These are phyloP conservation scores for Acrocalymma vagum DNA, from an alignment of 2,329 filamentous ascomycete species.

Conservation along the genomic window DNA sequence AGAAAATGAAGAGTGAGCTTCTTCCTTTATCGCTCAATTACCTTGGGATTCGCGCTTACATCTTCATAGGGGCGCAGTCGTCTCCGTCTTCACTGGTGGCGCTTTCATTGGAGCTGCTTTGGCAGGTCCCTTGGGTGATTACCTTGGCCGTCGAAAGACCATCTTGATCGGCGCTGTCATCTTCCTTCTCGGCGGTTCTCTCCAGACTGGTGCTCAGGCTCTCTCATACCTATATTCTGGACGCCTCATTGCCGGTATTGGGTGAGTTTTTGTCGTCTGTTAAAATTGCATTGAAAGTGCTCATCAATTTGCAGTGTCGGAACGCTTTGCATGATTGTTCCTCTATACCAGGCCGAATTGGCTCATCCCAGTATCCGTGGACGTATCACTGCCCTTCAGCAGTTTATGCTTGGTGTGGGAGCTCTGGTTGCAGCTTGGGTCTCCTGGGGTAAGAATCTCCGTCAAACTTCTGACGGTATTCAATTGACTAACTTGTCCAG, in stretches of 20 bases:
- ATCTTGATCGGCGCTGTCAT: conserved; percentile 76
- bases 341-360: conserved; percentile 81
- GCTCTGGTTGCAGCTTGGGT: conserved; percentile 77
- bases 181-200: conserved; percentile 74
- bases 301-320: conserved; percentile 58
- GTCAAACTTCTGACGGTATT: too few relatives aligned
- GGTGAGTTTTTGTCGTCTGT: conserved; percentile 55
- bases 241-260: conserved; percentile 73
- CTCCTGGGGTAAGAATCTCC: conserved; percentile 66
- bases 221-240: conserved; percentile 74
- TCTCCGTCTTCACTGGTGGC: conserved; percentile 79
- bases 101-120: conserved; percentile 75
- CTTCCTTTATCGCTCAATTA: too few relatives aligned
- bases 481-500: conserved; percentile 11
- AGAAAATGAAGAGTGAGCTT: conserved; percentile 48
- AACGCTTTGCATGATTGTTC: conserved; percentile 70
- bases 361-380: conserved; percentile 82
- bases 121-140: conserved; percentile 71
- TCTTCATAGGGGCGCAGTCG: conserved; percentile 70
- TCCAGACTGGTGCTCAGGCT: conserved; percentile 74
- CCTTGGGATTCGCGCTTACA: not conserved
- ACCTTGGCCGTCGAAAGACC: conserved; percentile 73
- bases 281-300: not conserved
- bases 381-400: conserved; percentile 76
- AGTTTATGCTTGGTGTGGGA: conserved; percentile 84